These are phyloP conservation scores for Cladosporium sp. DNA, from an alignment of 2,329 filamentous ascomycete species.

Conservation along the genomic window DNA sequence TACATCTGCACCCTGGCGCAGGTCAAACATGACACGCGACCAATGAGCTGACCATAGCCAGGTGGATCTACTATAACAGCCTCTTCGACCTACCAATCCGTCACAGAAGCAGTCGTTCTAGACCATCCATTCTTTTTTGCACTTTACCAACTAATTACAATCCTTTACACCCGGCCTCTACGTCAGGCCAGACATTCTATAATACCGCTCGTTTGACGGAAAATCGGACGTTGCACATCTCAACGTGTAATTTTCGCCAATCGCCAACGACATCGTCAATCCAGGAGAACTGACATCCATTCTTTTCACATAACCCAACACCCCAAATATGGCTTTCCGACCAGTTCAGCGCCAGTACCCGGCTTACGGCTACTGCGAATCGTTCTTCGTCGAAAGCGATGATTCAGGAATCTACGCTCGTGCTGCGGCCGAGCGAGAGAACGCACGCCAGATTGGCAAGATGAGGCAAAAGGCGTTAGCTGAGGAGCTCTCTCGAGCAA, in stretches of 20 bases:
- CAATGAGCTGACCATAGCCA: constrained; percentile 29
- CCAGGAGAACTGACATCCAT: constrained; percentile 45
- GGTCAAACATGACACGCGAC: constrained; percentile 20
- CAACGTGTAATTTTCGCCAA: constrained; percentile 19
- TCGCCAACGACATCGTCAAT: constrained; percentile 27
- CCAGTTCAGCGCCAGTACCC: constrained; percentile 35
- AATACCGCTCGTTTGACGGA: constrained; percentile 38
- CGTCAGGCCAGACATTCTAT: constrained; percentile 49
- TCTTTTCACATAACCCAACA: constrained; percentile 34
- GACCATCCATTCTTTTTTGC: constrained; percentile 37
- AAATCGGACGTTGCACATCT: constrained; percentile 36
- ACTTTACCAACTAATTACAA: constrained; percentile 54
- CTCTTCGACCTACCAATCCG: constrained; percentile 20
- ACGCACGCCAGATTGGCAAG: constrained; percentile 71
- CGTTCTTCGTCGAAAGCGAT: constrained; percentile 62
- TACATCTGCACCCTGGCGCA: constrained; percentile 15
- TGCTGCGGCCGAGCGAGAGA: constrained; percentile 67
- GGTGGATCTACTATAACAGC: constrained; percentile 35
- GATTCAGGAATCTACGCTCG: constrained; percentile 50
- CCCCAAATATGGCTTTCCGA: constrained; percentile 52
- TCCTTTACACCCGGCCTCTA: constrained; percentile 47
- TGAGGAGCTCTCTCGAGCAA: constrained; percentile 79
- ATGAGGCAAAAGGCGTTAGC: constrained; percentile 84
- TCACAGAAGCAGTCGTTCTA: constrained; percentile 26
- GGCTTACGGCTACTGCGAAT: constrained; percentile 62